These are phyloP conservation scores for Aspergillus sp. DNA, from an alignment of 2,329 filamentous ascomycete genomes.

Conservation along the genomic window DNA sequence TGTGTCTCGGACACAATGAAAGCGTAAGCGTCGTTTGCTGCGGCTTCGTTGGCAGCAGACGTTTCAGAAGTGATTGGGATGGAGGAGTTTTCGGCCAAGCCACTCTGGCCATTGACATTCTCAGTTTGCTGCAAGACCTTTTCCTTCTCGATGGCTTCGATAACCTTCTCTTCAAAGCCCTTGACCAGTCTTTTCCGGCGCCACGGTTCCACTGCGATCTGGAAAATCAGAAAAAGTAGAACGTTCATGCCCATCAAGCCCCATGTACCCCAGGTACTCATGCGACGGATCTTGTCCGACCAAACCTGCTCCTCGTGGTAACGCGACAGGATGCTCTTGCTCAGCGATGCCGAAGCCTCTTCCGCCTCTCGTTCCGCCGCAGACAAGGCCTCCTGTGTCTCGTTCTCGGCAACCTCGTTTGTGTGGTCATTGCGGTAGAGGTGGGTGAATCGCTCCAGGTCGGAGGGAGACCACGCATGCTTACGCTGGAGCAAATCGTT, in stretches of 20 bases:
- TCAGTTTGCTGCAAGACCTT: conserved; percentile 26
- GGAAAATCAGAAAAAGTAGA: conserved; percentile 75
- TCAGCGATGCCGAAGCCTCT: conserved; percentile 68
- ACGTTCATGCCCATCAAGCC: conserved; percentile 97
- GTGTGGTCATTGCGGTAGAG: conserved; percentile 90
- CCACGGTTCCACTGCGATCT: conserved; percentile 92
- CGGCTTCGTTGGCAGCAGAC: background rate
- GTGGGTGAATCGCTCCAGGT: conserved; percentile 90
- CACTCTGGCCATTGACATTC: no score
- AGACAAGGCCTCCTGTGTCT: conserved; percentile 66
- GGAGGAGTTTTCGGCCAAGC: background rate
- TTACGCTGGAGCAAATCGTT: conserved; percentile 91
- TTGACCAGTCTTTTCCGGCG: conserved; percentile 72
- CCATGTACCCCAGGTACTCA: conserved; percentile 98
- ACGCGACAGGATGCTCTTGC: conserved; percentile 76
- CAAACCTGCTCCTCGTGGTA: conserved; percentile 99
- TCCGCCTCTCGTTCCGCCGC: conserved; percentile 76
- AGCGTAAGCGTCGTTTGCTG: background rate
- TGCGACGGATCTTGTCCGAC: conserved; percentile 93
- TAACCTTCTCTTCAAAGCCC: conserved; percentile 75
- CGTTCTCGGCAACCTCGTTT: conserved; percentile 77
- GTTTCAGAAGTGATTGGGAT: background rate
- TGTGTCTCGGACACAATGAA: no score
- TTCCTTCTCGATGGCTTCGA: conserved; percentile 65
- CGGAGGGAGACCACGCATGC: conserved; percentile 79